Evolutionary conservation across 164 flowering plant genomes (phyloP).

Genomic region (Stephania yunnanensis): DNA sequence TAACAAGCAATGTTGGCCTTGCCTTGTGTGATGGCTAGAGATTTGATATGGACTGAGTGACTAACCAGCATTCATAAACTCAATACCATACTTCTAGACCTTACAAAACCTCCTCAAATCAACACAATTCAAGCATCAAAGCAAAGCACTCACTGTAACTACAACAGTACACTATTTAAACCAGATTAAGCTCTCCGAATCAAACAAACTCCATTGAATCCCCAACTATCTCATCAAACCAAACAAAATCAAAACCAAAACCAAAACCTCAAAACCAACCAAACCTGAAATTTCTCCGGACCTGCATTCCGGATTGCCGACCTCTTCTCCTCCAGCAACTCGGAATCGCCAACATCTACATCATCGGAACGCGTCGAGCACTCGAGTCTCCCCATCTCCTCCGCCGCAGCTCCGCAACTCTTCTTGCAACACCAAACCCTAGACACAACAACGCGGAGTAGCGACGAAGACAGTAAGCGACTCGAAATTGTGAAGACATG

Average conservation of each 20-base stretch:
- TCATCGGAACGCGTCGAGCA: slow-evolving; percentile 4
- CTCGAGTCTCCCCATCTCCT: slow-evolving; percentile 24
- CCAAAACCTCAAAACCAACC: not conserved
- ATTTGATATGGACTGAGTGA: no score
- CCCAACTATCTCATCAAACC: not conserved
- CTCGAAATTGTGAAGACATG: not conserved
- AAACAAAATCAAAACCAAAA: not conserved
- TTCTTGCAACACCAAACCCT: slow-evolving; percentile 23
- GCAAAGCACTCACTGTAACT: no score
- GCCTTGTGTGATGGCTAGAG: no score
- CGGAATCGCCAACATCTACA: slow-evolving; percentile 40
- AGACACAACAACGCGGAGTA: not conserved
- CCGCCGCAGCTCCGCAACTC: slow-evolving; percentile 3
- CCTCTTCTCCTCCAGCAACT: slow-evolving; percentile 40
- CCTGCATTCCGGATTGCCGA: slow-evolving; percentile 54
- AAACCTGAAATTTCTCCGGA: slow-evolving; percentile 74
- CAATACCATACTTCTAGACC: no score
- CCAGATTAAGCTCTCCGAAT: no score
- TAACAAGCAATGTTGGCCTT: no score
- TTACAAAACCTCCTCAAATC: no score
- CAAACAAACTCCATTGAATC: no score
- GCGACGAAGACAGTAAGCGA: not conserved
- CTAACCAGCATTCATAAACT: no score
- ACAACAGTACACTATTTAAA: no score
- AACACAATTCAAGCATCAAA: no score